Base-by-base conservation (phyloP, 1,284 basidiomycete species). In the Papiliotrema nemorosa region DNA sequence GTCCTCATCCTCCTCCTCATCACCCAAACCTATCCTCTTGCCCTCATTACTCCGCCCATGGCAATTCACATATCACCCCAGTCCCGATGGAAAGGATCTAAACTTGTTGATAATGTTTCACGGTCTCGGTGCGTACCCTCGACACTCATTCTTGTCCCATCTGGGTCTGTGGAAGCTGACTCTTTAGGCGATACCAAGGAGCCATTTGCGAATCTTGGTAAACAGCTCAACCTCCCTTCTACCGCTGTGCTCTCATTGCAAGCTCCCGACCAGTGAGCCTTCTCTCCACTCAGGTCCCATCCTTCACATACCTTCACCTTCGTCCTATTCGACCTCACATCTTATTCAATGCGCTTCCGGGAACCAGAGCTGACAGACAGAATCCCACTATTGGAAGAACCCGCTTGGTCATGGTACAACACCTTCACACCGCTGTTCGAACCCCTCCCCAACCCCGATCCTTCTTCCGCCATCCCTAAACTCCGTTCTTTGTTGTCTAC, bases 51-150 rank as follows among this genome's bases (percentile, higher is more conserved):
- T 72, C 14, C 59, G 55, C 37, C 70, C 67, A 43, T 71, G 68
- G 69, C 53, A 59, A 14, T 70, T 68, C 44, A 53, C 63, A 13
- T 75, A 73, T 47, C 18, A 52, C 3, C 51, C 66, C 5, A 54
- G 57, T 10, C 47, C 54, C n/a, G 86, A 89, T 67, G 88, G 87
- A 24, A 86, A 83, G 14, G 90, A 94, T 62, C 85, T 89, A 66
- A 96, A 94, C 69, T 72, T 94, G 24, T 73, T 96, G 27, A 80
- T 96, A 53, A 78, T 96, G 46, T 78, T 94, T 18, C 91, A 96
- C 58, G 91, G 91, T 0, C 80, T 94, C 27, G 90, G 90, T 88
- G 60, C 55, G 81, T 64, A 22, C 36, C 14, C 29, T 20, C 9
- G 27, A 5, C 13, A 20, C 40, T 3, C 34, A 14, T 13, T 18